These are phyloP conservation scores for Peronospora farinosa DNA, from an alignment of 352 stramenopile genomes.

Conservation along the genomic window DNA sequence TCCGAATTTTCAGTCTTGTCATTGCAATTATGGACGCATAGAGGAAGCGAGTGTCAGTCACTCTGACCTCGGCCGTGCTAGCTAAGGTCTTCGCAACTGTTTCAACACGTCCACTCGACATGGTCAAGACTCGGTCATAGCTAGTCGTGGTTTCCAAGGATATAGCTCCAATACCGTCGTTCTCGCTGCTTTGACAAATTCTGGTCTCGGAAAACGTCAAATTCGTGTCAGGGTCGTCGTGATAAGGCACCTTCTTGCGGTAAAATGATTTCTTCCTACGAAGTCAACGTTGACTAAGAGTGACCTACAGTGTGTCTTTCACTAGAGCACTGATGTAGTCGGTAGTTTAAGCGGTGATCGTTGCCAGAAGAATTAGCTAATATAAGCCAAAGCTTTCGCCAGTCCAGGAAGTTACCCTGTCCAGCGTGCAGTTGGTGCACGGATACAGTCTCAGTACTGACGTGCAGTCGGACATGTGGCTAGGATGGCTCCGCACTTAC, in stretches of 20 bases:
- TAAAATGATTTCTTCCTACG: constrained; percentile 78
- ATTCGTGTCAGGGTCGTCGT: constrained; percentile 35
- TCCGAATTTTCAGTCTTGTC: constrained; percentile 77
- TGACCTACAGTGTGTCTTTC: neutral
- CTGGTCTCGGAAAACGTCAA: constrained; percentile 54
- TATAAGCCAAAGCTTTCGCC: constrained; percentile 26
- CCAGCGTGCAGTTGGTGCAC: constrained; percentile 1
- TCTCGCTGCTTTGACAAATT: constrained; percentile 47
- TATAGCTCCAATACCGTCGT: constrained; percentile 18
- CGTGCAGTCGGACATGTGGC: constrained; percentile 10
- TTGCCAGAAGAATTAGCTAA: neutral
- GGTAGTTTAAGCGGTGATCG: no score
- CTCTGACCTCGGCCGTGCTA: constrained; percentile 79
- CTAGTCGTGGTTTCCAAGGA: constrained; percentile 45
- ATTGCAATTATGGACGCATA: constrained; percentile 21
- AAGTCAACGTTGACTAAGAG: constrained; percentile 39
- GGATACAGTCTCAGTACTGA: neutral
- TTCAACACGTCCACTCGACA: constrained; percentile 92
- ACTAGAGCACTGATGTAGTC: neutral
- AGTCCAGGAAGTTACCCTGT: constrained; percentile 13
- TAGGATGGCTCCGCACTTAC: neutral
- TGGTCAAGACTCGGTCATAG: constrained; percentile 90
- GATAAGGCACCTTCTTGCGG: constrained; percentile 41
- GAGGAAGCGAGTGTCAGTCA: constrained; percentile 40
- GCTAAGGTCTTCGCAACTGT: constrained; percentile 83